Conservation (phyloP, 768 basidiomycete species). For the Phylloporus sp. region DNA sequence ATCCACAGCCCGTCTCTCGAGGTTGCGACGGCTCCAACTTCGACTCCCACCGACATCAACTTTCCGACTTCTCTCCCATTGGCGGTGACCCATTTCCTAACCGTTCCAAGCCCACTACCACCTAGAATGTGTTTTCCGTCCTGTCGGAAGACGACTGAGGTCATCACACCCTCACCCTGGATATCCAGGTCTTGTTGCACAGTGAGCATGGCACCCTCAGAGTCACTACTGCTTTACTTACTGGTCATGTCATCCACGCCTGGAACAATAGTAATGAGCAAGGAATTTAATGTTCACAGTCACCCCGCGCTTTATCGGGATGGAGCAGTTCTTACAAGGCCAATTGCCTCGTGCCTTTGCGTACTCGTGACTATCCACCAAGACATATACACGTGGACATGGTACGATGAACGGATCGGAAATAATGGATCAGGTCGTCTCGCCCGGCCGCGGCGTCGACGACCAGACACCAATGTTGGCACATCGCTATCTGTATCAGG, state of each 20-base stretch:
- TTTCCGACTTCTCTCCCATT: slow-evolving; percentile 2
- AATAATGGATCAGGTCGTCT: no score
- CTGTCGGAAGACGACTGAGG: slow-evolving; percentile 1
- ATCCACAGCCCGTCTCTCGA: slow-evolving; percentile 6
- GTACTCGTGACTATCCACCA: neutral
- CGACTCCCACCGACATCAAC: neutral
- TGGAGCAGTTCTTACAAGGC: neutral
- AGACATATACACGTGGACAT: no score
- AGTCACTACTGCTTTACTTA: neutral
- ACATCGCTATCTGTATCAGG: no score
- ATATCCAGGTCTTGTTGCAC: neutral
- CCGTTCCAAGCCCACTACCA: slow-evolving; percentile 2
- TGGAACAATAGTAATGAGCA: neutral
- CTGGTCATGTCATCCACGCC: neutral
- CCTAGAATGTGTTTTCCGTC: slow-evolving; percentile 3
- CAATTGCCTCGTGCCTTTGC: neutral
- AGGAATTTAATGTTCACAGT: neutral
- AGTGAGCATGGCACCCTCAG: neutral
- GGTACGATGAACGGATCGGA: no score
- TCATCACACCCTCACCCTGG: slow-evolving; percentile 3
- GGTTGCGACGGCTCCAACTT: neutral
- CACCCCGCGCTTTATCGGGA: neutral
- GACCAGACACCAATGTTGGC: no score
- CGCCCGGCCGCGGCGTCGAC: no score
- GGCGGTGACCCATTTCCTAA: slow-evolving; percentile 1